phyloP scores from a whole-genome alignment of 352 stramenopile species.

The Globisporangium camurandrum region DNA sequence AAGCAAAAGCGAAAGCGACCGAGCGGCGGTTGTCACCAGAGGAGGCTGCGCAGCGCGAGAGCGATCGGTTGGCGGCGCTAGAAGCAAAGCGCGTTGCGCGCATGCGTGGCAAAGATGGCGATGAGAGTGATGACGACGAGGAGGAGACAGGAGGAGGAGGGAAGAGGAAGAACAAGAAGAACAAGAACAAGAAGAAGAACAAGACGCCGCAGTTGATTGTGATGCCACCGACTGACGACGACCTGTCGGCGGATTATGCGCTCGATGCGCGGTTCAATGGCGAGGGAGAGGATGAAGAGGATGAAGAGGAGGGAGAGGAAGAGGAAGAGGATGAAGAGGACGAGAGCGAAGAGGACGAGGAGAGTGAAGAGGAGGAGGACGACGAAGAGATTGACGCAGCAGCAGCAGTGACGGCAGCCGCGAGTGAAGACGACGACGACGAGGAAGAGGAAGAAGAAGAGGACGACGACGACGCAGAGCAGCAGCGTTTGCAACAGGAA shows the following conservation, averaged over 20 bases:
- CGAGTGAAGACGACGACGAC: slow-evolving; percentile 39
- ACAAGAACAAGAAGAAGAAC: slow-evolving; percentile 14
- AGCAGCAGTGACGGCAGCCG: slow-evolving; percentile 47
- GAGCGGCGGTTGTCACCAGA: slow-evolving; percentile 93
- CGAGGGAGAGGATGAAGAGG: slow-evolving; percentile 37
- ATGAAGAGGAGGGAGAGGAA: slow-evolving; percentile 23
- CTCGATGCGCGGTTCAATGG: slow-evolving; percentile 50
- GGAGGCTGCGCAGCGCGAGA: slow-evolving; percentile 90
- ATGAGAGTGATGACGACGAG: slow-evolving; percentile 46
- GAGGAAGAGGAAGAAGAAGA: slow-evolving; percentile 71
- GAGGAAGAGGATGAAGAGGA: slow-evolving; percentile 26
- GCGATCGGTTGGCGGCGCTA: slow-evolving; percentile 86
- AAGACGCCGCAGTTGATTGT: slow-evolving; percentile 53
- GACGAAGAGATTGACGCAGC: slow-evolving; percentile 65
- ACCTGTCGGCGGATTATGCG: slow-evolving; percentile 84
- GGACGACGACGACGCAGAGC: slow-evolving; percentile 38
- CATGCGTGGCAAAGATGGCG: slow-evolving; percentile 86
- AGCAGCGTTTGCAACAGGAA: slow-evolving; percentile 36
- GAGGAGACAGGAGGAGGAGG: too few relatives aligned
- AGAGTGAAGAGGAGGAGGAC: slow-evolving; percentile 32
- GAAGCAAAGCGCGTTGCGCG: slow-evolving; percentile 91
- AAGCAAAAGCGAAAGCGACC: slow-evolving; percentile 89
- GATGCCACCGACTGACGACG: slow-evolving; percentile 83
- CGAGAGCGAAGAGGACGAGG: slow-evolving; percentile 32
- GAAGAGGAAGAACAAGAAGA: slow-evolving; percentile 32